Conservation (phyloP, 495 filamentous ascomycete species). For the Neohortaea acidophila region DNA sequence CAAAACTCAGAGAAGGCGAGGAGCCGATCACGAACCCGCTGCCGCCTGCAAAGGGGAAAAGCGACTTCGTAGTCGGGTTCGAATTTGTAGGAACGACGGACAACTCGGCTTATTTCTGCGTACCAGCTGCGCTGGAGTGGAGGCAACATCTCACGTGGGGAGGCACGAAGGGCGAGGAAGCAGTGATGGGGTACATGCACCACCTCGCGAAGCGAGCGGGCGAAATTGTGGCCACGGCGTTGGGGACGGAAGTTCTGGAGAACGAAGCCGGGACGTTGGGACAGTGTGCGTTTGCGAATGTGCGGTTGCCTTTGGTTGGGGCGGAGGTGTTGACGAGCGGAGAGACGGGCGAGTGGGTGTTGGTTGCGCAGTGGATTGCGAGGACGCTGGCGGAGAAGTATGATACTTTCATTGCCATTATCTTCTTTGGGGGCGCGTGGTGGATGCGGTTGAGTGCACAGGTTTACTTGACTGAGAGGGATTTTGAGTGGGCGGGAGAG, state of each 20-base stretch:
- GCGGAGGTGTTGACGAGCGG: slow-evolving; percentile 5
- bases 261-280: slow-evolving; percentile 31
- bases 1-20: slow-evolving; percentile 34
- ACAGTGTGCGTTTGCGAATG: slow-evolving; percentile 46
- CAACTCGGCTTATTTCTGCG: slow-evolving; percentile 51
- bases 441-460: slow-evolving; percentile 68
- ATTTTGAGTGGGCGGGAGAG: slow-evolving; percentile 58
- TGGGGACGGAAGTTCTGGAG: slow-evolving; percentile 55
- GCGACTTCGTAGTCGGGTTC: slow-evolving; percentile 52
- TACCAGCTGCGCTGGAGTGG: slow-evolving; percentile 55
- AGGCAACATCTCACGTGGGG: slow-evolving; percentile 39
- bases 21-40: slow-evolving; percentile 42
- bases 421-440: slow-evolving; percentile 39
- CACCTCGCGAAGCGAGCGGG: slow-evolving; percentile 46
- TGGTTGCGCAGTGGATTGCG: slow-evolving; percentile 42
- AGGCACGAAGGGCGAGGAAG: slow-evolving; percentile 61
- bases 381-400: slow-evolving; percentile 35
- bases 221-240: slow-evolving; percentile 33
- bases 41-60: slow-evolving; percentile 28
- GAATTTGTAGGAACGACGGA: slow-evolving; percentile 67
- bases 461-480: slow-evolving; percentile 58
- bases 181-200: slow-evolving; percentile 43
- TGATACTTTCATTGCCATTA: slow-evolving; percentile 54
- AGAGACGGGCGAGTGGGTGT: slow-evolving; percentile 17
- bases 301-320: slow-evolving; percentile 51